phyloP scores from a whole-genome alignment of 768 basidiomycete species.

The Leucogyrophana mollusca region DNA sequence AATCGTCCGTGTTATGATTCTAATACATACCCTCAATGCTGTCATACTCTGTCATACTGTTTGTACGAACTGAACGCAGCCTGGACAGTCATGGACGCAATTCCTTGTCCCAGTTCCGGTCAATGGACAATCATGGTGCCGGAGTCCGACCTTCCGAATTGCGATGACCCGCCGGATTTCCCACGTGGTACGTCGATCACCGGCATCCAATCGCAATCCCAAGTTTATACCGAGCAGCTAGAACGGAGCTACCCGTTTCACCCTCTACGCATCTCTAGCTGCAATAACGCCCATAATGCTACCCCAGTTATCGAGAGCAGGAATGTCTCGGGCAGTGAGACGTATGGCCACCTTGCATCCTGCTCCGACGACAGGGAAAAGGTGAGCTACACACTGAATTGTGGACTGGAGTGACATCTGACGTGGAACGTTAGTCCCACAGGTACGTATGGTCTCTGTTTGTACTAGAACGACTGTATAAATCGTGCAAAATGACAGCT shows the following conservation, averaged over 20 bases:
- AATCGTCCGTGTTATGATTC: no score
- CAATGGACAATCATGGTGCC: no score
- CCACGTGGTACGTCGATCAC: no score
- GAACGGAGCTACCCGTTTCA: conserved; percentile 50
- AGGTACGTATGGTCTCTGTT: conserved; percentile 37
- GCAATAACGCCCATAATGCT: conserved; percentile 33
- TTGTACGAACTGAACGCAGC: no score
- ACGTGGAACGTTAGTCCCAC: conserved; percentile 49
- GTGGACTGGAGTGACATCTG: conserved; percentile 5
- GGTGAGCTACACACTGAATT: conserved; percentile 30
- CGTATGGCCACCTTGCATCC: conserved; percentile 47
- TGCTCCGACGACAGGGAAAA: conserved; percentile 39
- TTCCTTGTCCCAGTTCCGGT: no score
- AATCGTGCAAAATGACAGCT: no score
- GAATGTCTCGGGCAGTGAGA: conserved; percentile 25
- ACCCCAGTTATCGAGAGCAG: conserved; percentile 15
- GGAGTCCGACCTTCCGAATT: no score
- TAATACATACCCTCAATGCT: no score
- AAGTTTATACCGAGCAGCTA: conserved; percentile 47
- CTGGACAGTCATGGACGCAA: no score
- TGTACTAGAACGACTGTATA: no score
- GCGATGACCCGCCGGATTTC: no score
- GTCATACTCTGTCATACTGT: no score
- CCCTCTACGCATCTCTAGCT: neutral
- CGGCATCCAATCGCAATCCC: conserved; percentile 29